Percentiles rank a stretch among this genome's conserved stretches.
These are phyloP conservation scores for Barnettozyma sucrosica DNA, from an alignment of 805 yeast species.

Conservation along the genomic window DNA sequence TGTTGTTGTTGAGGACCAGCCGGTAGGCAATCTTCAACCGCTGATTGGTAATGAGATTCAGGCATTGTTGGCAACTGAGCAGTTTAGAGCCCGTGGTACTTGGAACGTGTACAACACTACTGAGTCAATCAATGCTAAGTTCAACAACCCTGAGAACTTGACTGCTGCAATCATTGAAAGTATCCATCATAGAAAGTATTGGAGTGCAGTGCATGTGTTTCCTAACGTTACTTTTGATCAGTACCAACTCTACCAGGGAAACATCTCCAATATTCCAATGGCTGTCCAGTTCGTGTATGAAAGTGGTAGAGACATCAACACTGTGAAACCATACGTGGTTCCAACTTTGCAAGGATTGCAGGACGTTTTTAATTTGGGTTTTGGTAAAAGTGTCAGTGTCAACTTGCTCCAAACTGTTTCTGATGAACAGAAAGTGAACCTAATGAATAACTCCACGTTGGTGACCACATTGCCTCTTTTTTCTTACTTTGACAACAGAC, in stretches of 20 bases:
- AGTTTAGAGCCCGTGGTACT: constrained; percentile 49
- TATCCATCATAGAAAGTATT: constrained; percentile 51
- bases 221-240: constrained; percentile 39
- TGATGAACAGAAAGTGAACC: constrained; percentile 19
- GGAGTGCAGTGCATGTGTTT: constrained; percentile 56
- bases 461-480: constrained; percentile 34
- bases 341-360: constrained; percentile 39
- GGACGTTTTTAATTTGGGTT: constrained; percentile 19
- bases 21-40: constrained; percentile 14
- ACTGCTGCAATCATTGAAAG: constrained; percentile 35
- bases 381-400: constrained; percentile 18
- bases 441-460: constrained; percentile 21
- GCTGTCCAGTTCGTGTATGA: constrained; percentile 48
- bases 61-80: constrained; percentile 37
- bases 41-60: constrained; percentile 29
- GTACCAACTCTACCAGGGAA: constrained; percentile 25
- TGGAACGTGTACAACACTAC: constrained; percentile 27
- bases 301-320: constrained; percentile 56
- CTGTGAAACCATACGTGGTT: constrained; percentile 39
- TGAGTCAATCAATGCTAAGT: constrained; percentile 22
- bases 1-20: constrained; percentile 30
- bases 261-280: constrained; percentile 13
- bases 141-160: constrained; percentile 17
- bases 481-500: constrained; percentile 40
- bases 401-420: constrained; percentile 28